These are phyloP conservation scores for Agapanthus africanus DNA, from an alignment of 106 monocot species.

Conservation along the genomic window DNA sequence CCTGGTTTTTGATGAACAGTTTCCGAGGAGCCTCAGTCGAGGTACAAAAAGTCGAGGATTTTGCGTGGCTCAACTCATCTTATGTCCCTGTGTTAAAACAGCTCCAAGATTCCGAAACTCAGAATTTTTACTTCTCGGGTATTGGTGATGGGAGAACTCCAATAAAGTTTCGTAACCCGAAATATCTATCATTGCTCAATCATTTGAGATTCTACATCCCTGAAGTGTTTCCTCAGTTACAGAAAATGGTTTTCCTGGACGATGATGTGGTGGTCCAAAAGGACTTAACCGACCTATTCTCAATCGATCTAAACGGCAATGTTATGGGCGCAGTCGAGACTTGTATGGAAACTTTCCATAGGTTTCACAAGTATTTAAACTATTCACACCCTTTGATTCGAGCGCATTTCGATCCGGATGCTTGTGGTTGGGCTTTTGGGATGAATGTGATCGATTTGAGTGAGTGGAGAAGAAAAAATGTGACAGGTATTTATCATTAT, in stretches of 20 bases:
- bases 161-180: constrained; percentile 78
- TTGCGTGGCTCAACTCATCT: constrained; percentile 72
- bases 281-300: constrained; percentile 52
- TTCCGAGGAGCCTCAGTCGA: constrained; percentile 60
- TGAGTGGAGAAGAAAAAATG: constrained; percentile 58
- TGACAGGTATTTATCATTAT: constrained; percentile 84
- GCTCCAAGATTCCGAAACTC: constrained; percentile 59
- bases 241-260: constrained; percentile 72
- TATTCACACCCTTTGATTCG: constrained; percentile 69
- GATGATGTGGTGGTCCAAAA: constrained; percentile 78
- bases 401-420: constrained; percentile 75
- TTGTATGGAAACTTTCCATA: constrained; percentile 81
- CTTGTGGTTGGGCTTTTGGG: constrained; percentile 85
- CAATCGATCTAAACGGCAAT: constrained; percentile 61
- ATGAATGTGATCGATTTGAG: constrained; percentile 73
- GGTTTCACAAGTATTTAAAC: constrained; percentile 75
- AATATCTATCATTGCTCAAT: constrained; percentile 74
- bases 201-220: constrained; percentile 80
- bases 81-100: constrained; percentile 85
- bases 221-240: constrained; percentile 58
- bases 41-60: constrained; percentile 70
- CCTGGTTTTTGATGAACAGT: constrained; percentile 67
- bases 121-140: constrained; percentile 70
- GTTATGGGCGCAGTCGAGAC: constrained; percentile 88
- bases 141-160: constrained; percentile 29